Evolutionary conservation across 306 rosid species (phyloP).

Genomic region (Rubus idaeus): DNA sequence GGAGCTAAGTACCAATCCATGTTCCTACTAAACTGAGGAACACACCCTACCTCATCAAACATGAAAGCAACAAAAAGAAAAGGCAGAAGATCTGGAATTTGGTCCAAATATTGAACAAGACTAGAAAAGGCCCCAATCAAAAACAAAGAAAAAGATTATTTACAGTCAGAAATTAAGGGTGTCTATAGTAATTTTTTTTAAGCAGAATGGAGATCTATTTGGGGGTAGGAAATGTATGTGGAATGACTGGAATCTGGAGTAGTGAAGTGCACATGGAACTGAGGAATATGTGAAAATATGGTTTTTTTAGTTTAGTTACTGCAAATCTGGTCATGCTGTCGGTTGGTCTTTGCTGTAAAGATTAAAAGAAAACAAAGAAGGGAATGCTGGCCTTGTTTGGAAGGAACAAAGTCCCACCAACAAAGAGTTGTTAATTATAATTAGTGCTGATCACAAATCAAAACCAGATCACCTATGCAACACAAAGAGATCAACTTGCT

Average conservation of each 20-base stretch:
- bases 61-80: background rate
- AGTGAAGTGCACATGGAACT: slow-evolving; percentile 72
- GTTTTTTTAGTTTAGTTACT: slow-evolving; percentile 22
- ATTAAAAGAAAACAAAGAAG: slow-evolving; percentile 38
- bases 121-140: no score
- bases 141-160: no score
- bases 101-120: slow-evolving; percentile 11
- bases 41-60: background rate
- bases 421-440: slow-evolving; percentile 33
- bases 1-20: background rate
- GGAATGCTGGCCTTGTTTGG: slow-evolving; percentile 54
- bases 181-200: slow-evolving; percentile 8
- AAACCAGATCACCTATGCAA: slow-evolving; percentile 20
- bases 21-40: slow-evolving; percentile 8
- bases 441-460: slow-evolving; percentile 30
- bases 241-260: slow-evolving; percentile 40
- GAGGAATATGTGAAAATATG: slow-evolving; percentile 35
- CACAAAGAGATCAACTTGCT: slow-evolving; percentile 20
- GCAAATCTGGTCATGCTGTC: slow-evolving; percentile 58
- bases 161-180: slow-evolving; percentile 31
- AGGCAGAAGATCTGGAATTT: background rate
- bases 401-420: slow-evolving; percentile 45
- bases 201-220: slow-evolving; percentile 29
- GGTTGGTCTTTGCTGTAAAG: slow-evolving; percentile 41
- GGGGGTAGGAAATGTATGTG: slow-evolving; percentile 32